Evolutionary conservation across 2,329 filamentous ascomycete genomes (phyloP).

Genomic region (Biscogniauxia sp.): DNA sequence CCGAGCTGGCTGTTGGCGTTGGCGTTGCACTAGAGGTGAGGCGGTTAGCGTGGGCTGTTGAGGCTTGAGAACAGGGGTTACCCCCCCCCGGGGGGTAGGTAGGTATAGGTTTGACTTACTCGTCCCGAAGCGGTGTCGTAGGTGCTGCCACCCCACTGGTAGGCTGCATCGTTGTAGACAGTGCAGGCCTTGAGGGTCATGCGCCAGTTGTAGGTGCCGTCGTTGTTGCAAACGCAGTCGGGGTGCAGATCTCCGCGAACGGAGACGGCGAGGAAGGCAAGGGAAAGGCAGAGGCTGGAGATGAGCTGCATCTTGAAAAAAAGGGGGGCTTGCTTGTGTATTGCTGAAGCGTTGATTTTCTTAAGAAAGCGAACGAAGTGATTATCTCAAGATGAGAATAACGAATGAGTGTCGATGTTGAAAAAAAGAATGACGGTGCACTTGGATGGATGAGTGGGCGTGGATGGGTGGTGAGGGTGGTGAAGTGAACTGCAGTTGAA

Average conservation of each 20-base stretch:
- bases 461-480: neutral
- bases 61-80: neutral
- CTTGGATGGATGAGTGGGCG: neutral
- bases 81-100: no score
- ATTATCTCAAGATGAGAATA: neutral
- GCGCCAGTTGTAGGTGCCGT: neutral
- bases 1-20: neutral
- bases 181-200: neutral
- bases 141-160: slow-evolving; percentile 1
- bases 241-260: neutral
- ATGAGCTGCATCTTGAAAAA: neutral
- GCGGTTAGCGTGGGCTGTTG: neutral
- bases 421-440: neutral
- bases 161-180: neutral
- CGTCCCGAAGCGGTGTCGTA: neutral
- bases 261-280: neutral
- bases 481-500: neutral
- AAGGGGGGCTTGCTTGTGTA: neutral
- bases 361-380: neutral
- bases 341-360: neutral
- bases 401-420: neutral
- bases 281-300: neutral
- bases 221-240: slow-evolving; percentile 1
- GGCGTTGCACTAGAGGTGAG: neutral
- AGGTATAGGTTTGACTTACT: neutral